Evolutionary conservation across 768 basidiomycete genomes (phyloP).

Genomic region (Mycena vitilis): DNA sequence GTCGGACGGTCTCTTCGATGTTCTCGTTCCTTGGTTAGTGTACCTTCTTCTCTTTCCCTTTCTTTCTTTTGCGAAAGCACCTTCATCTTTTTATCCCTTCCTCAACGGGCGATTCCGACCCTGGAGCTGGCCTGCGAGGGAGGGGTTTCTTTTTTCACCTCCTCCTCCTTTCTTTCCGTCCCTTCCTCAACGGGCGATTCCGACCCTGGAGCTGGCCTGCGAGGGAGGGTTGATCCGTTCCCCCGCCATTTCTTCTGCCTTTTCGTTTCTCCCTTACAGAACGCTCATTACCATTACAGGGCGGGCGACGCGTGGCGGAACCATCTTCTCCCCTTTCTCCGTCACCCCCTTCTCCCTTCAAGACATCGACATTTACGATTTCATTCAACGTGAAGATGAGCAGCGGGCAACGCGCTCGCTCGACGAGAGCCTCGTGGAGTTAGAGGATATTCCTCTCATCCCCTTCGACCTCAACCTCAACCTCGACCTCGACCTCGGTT

Average conservation of each 20-base stretch:
- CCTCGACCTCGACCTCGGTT: slow-evolving; percentile 13
- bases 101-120: slow-evolving; percentile 1
- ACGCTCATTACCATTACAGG: not conserved
- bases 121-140: not conserved
- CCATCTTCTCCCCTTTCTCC: not conserved
- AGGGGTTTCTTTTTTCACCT: too few relatives aligned
- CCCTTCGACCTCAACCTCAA: slow-evolving; percentile 30
- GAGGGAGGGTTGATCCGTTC: too few relatives aligned
- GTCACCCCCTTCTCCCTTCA: not conserved
- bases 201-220: slow-evolving; percentile 13
- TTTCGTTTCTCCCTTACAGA: too few relatives aligned
- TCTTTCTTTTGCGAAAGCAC: too few relatives aligned
- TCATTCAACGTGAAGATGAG: slow-evolving; percentile 1
- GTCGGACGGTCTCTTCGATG: too few relatives aligned
- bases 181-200: not conserved
- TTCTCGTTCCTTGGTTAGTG: too few relatives aligned
- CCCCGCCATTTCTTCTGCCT: too few relatives aligned
- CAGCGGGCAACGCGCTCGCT: slow-evolving; percentile 49
- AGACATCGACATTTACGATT: slow-evolving; percentile 5
- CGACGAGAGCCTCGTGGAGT: slow-evolving; percentile 74
- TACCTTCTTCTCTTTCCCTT: too few relatives aligned
- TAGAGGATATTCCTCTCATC: slow-evolving; percentile 49
- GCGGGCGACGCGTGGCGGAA: slow-evolving; percentile 1
- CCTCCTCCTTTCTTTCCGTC: not conserved
- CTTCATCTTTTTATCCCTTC: too few relatives aligned